phyloP scores from a whole-genome alignment of 768 basidiomycete genomes.

The Exidia glandulosa region DNA sequence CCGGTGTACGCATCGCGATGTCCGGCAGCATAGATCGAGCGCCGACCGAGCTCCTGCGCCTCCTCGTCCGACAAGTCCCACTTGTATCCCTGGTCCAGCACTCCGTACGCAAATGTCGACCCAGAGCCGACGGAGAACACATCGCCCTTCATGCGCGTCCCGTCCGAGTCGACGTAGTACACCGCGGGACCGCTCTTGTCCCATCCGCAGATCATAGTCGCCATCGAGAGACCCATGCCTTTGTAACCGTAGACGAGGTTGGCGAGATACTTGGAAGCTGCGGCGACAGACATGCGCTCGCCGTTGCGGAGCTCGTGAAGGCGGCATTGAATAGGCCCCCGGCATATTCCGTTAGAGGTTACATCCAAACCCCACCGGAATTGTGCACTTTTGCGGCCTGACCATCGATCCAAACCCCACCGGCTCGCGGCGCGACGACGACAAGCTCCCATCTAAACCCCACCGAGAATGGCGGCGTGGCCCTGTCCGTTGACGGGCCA shows the following conservation, averaged over 20 bases:
- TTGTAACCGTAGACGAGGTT: conserved; percentile 98
- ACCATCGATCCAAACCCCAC: no score
- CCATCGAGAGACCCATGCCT: conserved; percentile 97
- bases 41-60: conserved; percentile 84
- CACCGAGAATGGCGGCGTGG: no score
- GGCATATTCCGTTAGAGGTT: no score
- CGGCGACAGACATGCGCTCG: conserved; percentile 96
- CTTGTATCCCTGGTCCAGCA: conserved; percentile 87
- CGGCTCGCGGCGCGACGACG: no score
- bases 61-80: conserved; percentile 91
- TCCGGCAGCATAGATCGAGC: conserved; percentile 93
- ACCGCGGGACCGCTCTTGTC: conserved; percentile 84
- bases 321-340: no score
- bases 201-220: conserved; percentile 99
- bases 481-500: no score
- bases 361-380: no score
- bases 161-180: conserved; percentile 97
- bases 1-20: conserved; percentile 95
- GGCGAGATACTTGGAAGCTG: conserved; percentile 93
- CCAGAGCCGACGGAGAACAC: conserved; percentile 99
- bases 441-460: no score
- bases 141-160: conserved; percentile 88
- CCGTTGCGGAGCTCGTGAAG: conserved; percentile 92
- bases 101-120: conserved; percentile 96
- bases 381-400: no score